A percentile compares a stretch with the other conserved stretches of the same genome.
Conservation (phyloP, 345 rosid species). For the Citropsis articulata region DNA sequence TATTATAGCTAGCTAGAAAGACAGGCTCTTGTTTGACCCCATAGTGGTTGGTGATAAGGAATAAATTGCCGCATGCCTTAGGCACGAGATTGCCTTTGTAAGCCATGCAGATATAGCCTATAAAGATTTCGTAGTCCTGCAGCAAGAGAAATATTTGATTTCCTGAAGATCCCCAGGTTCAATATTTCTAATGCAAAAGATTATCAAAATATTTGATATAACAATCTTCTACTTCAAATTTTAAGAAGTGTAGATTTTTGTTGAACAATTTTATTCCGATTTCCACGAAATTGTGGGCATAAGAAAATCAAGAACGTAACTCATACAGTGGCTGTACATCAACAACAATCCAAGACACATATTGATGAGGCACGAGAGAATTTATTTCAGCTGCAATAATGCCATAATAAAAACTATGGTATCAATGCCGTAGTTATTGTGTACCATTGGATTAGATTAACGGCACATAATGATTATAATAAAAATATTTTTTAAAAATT, state of each 20-base stretch:
- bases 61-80: constrained; percentile 47
- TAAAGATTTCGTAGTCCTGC: constrained; percentile 73
- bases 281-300: not conserved
- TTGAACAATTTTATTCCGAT: not conserved
- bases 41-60: constrained; percentile 12
- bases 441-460: no score
- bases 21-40: constrained; percentile 13
- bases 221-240: not conserved
- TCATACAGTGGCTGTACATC: constrained; percentile 90
- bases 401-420: no score
- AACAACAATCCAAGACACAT: constrained; percentile 95
- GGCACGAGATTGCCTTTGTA: constrained; percentile 49
- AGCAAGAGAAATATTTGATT: not conserved
- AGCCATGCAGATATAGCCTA: constrained; percentile 78
- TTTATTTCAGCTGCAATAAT: constrained; percentile 63
- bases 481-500: no score
- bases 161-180: not conserved
- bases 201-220: not conserved
- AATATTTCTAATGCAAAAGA: not conserved
- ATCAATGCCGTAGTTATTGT: no score
- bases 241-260: not conserved
- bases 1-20: constrained; percentile 36
- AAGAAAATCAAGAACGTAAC: constrained; percentile 35
- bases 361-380: constrained; percentile 71
- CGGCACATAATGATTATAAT: no score